These are phyloP conservation scores for Paramecium biaurelia DNA, from an alignment of 73 alveolate genomes.

Conservation along the genomic window DNA sequence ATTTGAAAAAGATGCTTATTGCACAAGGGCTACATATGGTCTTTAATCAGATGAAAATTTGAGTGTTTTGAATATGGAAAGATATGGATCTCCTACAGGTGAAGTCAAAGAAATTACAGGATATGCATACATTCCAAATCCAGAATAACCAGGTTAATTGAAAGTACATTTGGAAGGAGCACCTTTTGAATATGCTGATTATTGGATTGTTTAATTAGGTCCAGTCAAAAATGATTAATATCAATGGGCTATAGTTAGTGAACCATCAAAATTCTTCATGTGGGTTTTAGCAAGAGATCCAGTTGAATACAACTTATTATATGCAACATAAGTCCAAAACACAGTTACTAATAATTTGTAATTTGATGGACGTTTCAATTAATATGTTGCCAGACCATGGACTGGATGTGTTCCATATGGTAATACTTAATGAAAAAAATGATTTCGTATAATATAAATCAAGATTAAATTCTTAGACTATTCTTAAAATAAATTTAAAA, in stretches of 20 bases:
- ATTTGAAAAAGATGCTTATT: slow-evolving; percentile 21
- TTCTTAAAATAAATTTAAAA: background rate
- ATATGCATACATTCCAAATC: slow-evolving; percentile 28
- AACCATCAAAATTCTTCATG: slow-evolving; percentile 26
- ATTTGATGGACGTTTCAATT: slow-evolving; percentile 2
- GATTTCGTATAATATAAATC: background rate
- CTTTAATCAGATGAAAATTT: background rate
- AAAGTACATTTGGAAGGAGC: slow-evolving; percentile 43
- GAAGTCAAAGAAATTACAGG: slow-evolving; percentile 9
- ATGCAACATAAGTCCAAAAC: background rate
- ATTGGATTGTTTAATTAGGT: slow-evolving; percentile 39
- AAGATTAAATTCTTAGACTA: background rate
- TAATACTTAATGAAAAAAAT: background rate
- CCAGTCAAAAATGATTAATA: slow-evolving; percentile 34
- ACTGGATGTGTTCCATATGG: slow-evolving; percentile 21
- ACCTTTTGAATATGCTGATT: slow-evolving; percentile 23
- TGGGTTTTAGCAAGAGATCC: slow-evolving; percentile 55
- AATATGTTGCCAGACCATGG: slow-evolving; percentile 41
- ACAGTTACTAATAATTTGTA: background rate
- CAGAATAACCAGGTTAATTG: slow-evolving; percentile 15
- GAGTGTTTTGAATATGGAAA: background rate
- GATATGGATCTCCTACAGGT: slow-evolving; percentile 37
- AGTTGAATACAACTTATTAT: background rate
- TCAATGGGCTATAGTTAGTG: slow-evolving; percentile 41
- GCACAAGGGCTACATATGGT: slow-evolving; percentile 24